phyloP scores from a whole-genome alignment of 2,329 filamentous ascomycete genomes.

The Alternaria brassicicola region DNA sequence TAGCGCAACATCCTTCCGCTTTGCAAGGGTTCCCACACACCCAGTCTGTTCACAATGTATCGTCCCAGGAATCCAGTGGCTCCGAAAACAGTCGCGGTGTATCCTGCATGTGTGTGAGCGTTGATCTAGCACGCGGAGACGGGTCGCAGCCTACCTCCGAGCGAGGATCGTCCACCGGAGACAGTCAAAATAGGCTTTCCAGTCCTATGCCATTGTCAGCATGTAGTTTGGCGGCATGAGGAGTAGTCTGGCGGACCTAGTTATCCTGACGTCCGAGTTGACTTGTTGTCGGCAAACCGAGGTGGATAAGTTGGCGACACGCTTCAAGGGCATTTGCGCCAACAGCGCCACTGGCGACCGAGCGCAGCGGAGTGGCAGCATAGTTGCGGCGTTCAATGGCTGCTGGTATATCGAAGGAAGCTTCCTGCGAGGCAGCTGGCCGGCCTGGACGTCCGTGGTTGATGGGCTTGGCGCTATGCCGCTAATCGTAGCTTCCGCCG shows the following conservation, averaged over 20 bases:
- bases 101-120: constrained; percentile 64
- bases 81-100: constrained; percentile 97
- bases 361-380: constrained; percentile 50
- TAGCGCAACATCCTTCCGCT: constrained; percentile 18
- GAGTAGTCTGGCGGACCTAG: constrained; percentile 50
- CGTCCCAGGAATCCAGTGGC: constrained; percentile 94
- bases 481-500: constrained; percentile 31
- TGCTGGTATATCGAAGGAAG: constrained; percentile 30
- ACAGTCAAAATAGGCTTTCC: constrained; percentile 92
- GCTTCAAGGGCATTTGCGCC: constrained; percentile 37
- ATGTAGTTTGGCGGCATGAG: neutral
- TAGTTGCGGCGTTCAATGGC: constrained; percentile 50
- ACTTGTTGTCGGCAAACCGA: constrained; percentile 37
- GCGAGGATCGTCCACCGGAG: constrained; percentile 85
- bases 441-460: constrained; percentile 27
- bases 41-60: constrained; percentile 96
- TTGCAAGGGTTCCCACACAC: constrained; percentile 54
- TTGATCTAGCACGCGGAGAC: constrained; percentile 8
- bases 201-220: constrained; percentile 60
- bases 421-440: constrained; percentile 36
- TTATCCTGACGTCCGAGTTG: constrained; percentile 86
- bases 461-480: constrained; percentile 26
- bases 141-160: constrained; percentile 70
- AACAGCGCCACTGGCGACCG: constrained; percentile 47
- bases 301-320: constrained; percentile 37